Conservation (phyloP, 306 rosid species). For the Castanospermum australe region DNA sequence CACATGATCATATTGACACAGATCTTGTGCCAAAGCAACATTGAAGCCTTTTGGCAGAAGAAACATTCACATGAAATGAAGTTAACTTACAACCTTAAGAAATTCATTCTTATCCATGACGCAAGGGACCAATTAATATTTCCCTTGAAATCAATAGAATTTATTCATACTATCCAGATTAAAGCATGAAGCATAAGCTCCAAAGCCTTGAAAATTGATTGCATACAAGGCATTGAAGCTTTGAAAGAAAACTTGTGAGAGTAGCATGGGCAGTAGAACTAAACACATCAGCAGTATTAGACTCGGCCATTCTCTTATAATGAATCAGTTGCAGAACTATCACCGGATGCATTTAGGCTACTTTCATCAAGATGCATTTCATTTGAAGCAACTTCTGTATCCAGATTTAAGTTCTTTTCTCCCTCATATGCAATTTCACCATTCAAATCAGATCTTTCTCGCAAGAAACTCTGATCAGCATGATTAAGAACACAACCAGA, state of each 20-base stretch:
- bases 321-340: conserved; percentile 38
- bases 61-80: conserved; percentile 23
- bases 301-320: conserved; percentile 32
- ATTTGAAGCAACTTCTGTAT: conserved; percentile 41
- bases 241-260: conserved; percentile 18
- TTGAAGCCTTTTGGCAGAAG: conserved; percentile 36
- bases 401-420: conserved; percentile 18
- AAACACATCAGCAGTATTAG: conserved; percentile 22
- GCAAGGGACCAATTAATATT: conserved; percentile 32
- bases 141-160: conserved; percentile 32
- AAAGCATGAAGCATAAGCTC: conserved; percentile 28
- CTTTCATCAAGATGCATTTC: conserved; percentile 35
- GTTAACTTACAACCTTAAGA: conserved; percentile 25
- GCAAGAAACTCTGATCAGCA: conserved; percentile 37
- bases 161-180: conserved; percentile 43
- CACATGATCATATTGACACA: conserved; percentile 1
- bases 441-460: conserved; percentile 33
- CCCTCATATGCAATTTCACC: conserved; percentile 25
- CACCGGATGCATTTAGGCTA: conserved; percentile 37
- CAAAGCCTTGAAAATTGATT: conserved; percentile 49
- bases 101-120: conserved; percentile 22
- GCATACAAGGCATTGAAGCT: conserved; percentile 30
- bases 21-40: conserved; percentile 33
- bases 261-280: conserved; percentile 23
- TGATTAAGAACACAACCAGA: conserved; percentile 37